These are phyloP conservation scores for Candida albicans DNA, from an alignment of 1,139 yeast species.

Conservation along the genomic window DNA sequence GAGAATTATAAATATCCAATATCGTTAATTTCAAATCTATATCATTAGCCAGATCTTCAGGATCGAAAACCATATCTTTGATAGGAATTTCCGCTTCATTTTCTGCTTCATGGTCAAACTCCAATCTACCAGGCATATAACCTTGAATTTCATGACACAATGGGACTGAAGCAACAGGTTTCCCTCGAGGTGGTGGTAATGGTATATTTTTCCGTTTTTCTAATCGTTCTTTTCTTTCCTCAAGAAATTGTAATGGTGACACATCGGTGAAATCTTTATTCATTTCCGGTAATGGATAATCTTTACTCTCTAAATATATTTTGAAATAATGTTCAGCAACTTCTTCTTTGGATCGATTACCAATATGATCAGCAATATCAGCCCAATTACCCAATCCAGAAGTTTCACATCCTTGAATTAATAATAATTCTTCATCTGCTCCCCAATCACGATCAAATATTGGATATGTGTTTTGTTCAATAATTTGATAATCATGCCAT, in stretches of 20 bases:
- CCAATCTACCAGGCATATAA: slow-evolving; percentile 97
- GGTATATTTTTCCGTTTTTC: slow-evolving; percentile 70
- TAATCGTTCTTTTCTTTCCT: slow-evolving; percentile 66
- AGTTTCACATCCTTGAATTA: slow-evolving; percentile 90
- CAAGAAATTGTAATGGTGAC: slow-evolving; percentile 68
- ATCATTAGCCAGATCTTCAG: slow-evolving; percentile 86
- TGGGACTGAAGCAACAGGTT: slow-evolving; percentile 91
- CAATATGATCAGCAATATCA: slow-evolving; percentile 92
- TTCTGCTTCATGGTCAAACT: slow-evolving; percentile 93
- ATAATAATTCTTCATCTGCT: slow-evolving; percentile 89
- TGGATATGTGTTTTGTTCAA: slow-evolving; percentile 95
- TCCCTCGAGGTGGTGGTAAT: slow-evolving; percentile 74
- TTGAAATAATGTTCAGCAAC: slow-evolving; percentile 79
- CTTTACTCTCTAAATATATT: slow-evolving; percentile 64
- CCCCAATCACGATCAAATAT: slow-evolving; percentile 94
- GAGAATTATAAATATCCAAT: slow-evolving; percentile 83
- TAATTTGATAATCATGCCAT: slow-evolving; percentile 86
- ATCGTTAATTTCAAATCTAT: slow-evolving; percentile 86
- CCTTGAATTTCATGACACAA: slow-evolving; percentile 97
- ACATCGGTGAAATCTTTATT: slow-evolving; percentile 63
- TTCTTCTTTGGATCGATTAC: slow-evolving; percentile 89
- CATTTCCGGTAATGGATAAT: slow-evolving; percentile 84
- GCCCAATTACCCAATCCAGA: slow-evolving; percentile 97
- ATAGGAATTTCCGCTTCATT: slow-evolving; percentile 94
- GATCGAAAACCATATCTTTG: slow-evolving; percentile 93